Evolutionary conservation across 441 rosid genomes (phyloP).

Genomic region (Corymbia calophylla): DNA sequence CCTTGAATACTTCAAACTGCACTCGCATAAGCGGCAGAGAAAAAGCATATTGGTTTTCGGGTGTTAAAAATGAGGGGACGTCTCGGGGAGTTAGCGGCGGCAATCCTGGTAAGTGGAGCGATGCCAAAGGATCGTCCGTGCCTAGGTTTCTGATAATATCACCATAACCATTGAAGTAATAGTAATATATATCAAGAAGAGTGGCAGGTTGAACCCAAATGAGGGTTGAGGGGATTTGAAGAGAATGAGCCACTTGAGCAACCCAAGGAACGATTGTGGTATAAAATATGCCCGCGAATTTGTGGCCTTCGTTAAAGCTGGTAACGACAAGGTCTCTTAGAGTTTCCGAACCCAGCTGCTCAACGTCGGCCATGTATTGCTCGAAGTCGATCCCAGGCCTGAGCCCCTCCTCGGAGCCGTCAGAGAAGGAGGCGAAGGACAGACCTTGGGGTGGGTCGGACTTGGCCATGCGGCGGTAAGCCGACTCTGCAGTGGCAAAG

Average conservation of each 20-base stretch:
- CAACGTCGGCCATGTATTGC: background rate
- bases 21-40: background rate
- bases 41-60: background rate
- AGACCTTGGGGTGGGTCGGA: conserved; percentile 1
- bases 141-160: background rate
- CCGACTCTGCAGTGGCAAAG: conserved; percentile 8
- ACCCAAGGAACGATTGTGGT: conserved; percentile 8
- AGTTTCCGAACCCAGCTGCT: conserved; percentile 9
- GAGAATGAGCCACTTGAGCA: conserved; percentile 11
- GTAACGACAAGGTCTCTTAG: background rate
- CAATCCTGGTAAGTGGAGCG: conserved; percentile 11
- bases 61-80: conserved; percentile 11
- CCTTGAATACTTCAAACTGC: conserved; percentile 1
- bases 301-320: background rate
- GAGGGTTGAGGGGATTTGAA: conserved; percentile 9
- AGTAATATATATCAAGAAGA: conserved; percentile 12
- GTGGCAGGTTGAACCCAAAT: conserved; percentile 22
- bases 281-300: conserved; percentile 8
- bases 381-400: background rate
- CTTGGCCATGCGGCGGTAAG: background rate
- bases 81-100: conserved; percentile 11
- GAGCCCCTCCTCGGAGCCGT: conserved; percentile 15
- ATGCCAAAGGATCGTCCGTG: background rate
- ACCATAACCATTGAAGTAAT: conserved; percentile 9
- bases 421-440: conserved; percentile 12